Conservation (phyloP, 768 basidiomycete species). For the Russula ochroleuca region DNA sequence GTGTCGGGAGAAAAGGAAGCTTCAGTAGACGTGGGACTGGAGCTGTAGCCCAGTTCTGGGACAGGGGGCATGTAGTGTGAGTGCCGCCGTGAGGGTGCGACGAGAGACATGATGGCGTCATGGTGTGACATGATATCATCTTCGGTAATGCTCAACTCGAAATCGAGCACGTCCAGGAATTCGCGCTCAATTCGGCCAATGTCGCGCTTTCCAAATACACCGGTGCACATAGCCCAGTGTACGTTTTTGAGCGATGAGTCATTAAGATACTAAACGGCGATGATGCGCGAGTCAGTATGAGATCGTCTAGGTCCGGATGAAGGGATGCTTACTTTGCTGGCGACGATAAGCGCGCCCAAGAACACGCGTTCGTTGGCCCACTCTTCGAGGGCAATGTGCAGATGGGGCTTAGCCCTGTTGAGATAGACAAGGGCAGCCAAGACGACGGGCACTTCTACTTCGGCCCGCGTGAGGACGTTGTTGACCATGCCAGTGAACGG, state of each 20-base stretch:
- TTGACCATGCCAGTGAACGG: conserved; percentile 62
- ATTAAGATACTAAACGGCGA: conserved; percentile 59
- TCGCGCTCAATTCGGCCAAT: conserved; percentile 76
- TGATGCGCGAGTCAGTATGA: not conserved
- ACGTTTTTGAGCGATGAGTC: conserved; percentile 85
- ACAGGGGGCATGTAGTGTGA: conserved; percentile 4
- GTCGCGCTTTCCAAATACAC: conserved; percentile 73
- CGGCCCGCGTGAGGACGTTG: conserved; percentile 66
- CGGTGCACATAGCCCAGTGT: conserved; percentile 79
- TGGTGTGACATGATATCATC: conserved; percentile 50
- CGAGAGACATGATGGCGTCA: conserved; percentile 31
- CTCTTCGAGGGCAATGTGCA: conserved; percentile 76
- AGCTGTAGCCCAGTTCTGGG: conserved; percentile 10
- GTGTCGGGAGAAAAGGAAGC: conserved; percentile 25
- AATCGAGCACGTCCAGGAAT: conserved; percentile 73
- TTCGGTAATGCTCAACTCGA: conserved; percentile 59
- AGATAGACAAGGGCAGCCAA: conserved; percentile 74
- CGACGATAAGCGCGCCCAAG: conserved; percentile 82
- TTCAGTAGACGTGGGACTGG: conserved; percentile 16
- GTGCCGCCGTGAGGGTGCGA: conserved; percentile 5
- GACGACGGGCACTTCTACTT: conserved; percentile 65
- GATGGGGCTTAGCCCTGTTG: conserved; percentile 68
- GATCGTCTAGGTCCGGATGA: conserved; percentile 22
- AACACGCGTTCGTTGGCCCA: conserved; percentile 91
- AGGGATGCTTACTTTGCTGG: conserved; percentile 61